Conservation (phyloP, 345 rosid species). For the Mangifera indica region DNA sequence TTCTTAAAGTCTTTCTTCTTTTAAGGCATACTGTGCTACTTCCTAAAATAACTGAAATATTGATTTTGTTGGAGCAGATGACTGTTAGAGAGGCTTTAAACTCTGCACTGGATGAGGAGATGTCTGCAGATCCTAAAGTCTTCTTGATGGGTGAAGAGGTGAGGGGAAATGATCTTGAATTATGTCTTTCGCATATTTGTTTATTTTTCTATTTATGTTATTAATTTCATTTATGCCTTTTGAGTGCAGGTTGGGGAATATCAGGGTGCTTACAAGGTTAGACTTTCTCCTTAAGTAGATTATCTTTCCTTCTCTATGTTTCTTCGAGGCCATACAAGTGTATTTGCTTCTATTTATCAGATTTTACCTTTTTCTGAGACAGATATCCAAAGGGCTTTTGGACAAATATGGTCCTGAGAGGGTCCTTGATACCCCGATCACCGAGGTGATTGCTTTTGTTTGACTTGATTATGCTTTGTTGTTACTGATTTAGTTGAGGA, state of each 20-base stretch:
- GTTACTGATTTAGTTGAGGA: not conserved
- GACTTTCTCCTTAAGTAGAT: constrained; percentile 16
- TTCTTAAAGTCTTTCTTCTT: not conserved
- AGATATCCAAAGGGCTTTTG: constrained; percentile 80
- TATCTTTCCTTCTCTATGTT: constrained; percentile 4
- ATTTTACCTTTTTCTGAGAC: constrained; percentile 14
- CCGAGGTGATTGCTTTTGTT: constrained; percentile 54
- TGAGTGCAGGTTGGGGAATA: constrained; percentile 88
- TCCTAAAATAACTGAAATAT: not conserved
- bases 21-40: not conserved
- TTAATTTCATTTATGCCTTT: constrained; percentile 11
- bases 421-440: constrained; percentile 90
- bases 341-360: constrained; percentile 3
- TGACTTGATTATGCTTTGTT: not conserved
- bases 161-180: constrained; percentile 6
- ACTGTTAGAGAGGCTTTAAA: constrained; percentile 77
- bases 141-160: constrained; percentile 97
- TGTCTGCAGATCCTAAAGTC: constrained; percentile 92
- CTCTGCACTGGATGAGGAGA: constrained; percentile 91
- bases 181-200: not conserved
- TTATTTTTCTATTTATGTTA: constrained; percentile 1
- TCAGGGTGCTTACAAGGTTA: constrained; percentile 99
- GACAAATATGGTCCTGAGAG: constrained; percentile 92
- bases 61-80: constrained; percentile 41
- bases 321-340: not conserved